A percentile compares a stretch with the other conserved stretches of the same genome.
These are phyloP conservation scores for Colletotrichum melonis DNA, from an alignment of 2,329 filamentous ascomycete species.

Conservation along the genomic window DNA sequence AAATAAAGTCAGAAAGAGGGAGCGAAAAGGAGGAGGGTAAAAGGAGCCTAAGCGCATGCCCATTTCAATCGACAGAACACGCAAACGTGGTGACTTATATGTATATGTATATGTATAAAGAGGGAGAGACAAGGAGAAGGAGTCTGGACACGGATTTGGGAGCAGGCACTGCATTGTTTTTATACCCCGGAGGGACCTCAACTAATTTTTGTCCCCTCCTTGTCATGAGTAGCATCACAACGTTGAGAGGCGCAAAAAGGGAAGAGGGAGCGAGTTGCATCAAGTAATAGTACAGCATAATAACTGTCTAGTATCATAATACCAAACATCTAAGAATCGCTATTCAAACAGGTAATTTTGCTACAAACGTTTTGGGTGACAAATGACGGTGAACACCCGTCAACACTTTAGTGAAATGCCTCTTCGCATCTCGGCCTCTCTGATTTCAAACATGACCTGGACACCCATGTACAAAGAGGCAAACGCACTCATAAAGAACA, in stretches of 20 bases:
- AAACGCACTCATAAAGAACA: slow-evolving; percentile 80
- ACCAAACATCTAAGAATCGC: not conserved
- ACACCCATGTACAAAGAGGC: slow-evolving; percentile 83
- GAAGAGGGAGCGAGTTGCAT: not conserved
- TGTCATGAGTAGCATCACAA: not conserved
- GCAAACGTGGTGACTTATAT: not conserved
- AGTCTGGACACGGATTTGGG: not conserved
- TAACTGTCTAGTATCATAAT: slow-evolving; percentile 9
- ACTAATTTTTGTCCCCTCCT: not conserved
- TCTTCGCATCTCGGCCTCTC: slow-evolving; percentile 84
- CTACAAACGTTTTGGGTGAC: too few relatives aligned
- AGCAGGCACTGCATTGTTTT: not conserved
- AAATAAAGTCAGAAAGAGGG: too few relatives aligned
- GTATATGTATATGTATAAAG: not conserved
- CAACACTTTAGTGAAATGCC: slow-evolving; percentile 89
- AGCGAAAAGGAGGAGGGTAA: not conserved
- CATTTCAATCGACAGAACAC: not conserved
- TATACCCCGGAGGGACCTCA: slow-evolving; percentile 1
- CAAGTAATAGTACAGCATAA: not conserved
- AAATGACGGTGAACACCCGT: not conserved
- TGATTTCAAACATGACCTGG: slow-evolving; percentile 96
- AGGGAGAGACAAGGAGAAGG: too few relatives aligned
- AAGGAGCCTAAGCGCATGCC: too few relatives aligned
- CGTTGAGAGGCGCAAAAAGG: not conserved
- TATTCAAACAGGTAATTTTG: not conserved